Evolutionary conservation across 345 rosid genomes (phyloP).

Genomic region (Nephelium lappaceum): DNA sequence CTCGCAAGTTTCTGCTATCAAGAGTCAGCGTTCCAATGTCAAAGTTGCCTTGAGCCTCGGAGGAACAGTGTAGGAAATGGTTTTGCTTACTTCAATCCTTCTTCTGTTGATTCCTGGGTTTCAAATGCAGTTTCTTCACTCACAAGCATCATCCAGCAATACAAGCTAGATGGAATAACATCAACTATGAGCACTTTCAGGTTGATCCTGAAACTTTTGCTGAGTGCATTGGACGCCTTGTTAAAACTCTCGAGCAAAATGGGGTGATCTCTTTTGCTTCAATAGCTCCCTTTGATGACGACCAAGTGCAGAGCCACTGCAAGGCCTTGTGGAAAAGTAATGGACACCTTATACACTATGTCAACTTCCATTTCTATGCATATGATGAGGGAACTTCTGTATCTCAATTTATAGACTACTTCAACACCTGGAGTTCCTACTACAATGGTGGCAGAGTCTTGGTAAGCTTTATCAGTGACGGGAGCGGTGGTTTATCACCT

Average conservation of each 20-base stretch:
- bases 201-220: slow-evolving; percentile 36
- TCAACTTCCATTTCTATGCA: slow-evolving; percentile 51
- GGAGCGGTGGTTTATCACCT: slow-evolving; percentile 35
- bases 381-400: slow-evolving; percentile 28
- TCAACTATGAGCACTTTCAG: no score
- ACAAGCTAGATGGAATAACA: no score
- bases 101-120: no score
- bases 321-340: slow-evolving; percentile 46
- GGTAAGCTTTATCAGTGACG: slow-evolving; percentile 27
- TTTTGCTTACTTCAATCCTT: no score
- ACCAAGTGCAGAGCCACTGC: slow-evolving; percentile 38
- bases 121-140: no score
- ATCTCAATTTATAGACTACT: slow-evolving; percentile 29
- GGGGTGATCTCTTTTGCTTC: slow-evolving; percentile 37
- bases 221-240: slow-evolving; percentile 34
- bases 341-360: slow-evolving; percentile 36
- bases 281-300: slow-evolving; percentile 43
- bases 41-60: slow-evolving; percentile 41
- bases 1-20: no score
- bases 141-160: no score
- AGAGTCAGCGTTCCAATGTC: slow-evolving; percentile 31
- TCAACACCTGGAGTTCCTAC: slow-evolving; percentile 29
- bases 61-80: slow-evolving; percentile 19
- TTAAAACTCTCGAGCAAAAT: slow-evolving; percentile 30
- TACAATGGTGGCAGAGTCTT: slow-evolving; percentile 32